A percentile compares a stretch with the other conserved stretches of the same genome.
These are phyloP conservation scores for Ceratocystis papillata DNA, from an alignment of 2,329 filamentous ascomycete genomes.

Conservation along the genomic window DNA sequence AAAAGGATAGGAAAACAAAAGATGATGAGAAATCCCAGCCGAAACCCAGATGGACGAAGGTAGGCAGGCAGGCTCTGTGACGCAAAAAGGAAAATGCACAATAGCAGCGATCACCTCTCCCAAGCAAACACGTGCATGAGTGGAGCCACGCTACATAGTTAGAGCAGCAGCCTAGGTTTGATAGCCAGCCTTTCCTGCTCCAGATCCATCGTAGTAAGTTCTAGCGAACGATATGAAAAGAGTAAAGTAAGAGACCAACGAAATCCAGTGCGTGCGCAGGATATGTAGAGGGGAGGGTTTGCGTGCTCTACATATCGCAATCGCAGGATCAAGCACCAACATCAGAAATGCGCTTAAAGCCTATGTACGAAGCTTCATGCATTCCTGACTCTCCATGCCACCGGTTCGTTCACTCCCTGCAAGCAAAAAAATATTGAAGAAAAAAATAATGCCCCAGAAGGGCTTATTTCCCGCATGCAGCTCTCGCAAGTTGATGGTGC, in stretches of 20 bases:
- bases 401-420: background rate
- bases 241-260: too few relatives aligned
- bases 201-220: too few relatives aligned
- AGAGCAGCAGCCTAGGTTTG: too few relatives aligned
- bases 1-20: constrained; percentile 18
- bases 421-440: constrained; percentile 8
- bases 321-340: background rate
- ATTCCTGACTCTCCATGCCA: background rate
- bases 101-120: background rate
- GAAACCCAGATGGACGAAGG: background rate
- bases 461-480: constrained; percentile 19
- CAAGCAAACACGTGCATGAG: background rate
- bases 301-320: background rate
- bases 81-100: background rate
- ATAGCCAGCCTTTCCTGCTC: too few relatives aligned
- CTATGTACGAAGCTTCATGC: background rate
- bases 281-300: background rate
- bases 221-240: too few relatives aligned
- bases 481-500: background rate
- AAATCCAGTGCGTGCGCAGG: background rate
- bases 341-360: background rate
- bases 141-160: background rate
- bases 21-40: background rate
- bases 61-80: background rate
- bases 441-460: constrained; percentile 22